Evolutionary conservation across 2,329 filamentous ascomycete species (phyloP).

Genomic region (Pezicula neosporulosa): DNA sequence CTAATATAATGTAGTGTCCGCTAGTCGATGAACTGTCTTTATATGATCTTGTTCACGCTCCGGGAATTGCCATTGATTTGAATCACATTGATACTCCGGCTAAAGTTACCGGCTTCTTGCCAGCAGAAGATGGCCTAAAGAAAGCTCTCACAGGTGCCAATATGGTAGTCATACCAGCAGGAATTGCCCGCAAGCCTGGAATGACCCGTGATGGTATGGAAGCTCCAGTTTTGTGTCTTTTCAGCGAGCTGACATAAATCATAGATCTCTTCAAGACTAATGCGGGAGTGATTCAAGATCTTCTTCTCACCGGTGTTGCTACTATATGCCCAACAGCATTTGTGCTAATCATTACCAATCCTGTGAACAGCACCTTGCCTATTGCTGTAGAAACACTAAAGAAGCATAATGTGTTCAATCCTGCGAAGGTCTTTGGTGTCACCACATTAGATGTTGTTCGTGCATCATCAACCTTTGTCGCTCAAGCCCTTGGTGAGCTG

Average conservation of each 20-base stretch:
- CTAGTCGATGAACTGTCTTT: neutral
- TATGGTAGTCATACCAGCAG: neutral
- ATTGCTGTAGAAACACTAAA: neutral
- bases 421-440: neutral
- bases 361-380: neutral
- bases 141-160: neutral
- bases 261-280: neutral
- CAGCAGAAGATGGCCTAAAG: neutral
- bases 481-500: neutral
- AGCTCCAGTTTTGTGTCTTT: neutral
- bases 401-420: neutral
- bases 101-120: neutral
- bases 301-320: neutral
- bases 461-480: neutral
- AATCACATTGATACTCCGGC: neutral
- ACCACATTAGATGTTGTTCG: neutral
- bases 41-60: neutral
- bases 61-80: neutral
- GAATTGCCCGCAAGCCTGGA: neutral
- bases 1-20: neutral
- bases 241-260: neutral
- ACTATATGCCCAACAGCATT: neutral
- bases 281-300: neutral
- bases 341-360: neutral
- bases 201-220: neutral